Conservation (phyloP, 2,329 filamentous ascomycete species). For the Conoideocrella luteorostrata region DNA sequence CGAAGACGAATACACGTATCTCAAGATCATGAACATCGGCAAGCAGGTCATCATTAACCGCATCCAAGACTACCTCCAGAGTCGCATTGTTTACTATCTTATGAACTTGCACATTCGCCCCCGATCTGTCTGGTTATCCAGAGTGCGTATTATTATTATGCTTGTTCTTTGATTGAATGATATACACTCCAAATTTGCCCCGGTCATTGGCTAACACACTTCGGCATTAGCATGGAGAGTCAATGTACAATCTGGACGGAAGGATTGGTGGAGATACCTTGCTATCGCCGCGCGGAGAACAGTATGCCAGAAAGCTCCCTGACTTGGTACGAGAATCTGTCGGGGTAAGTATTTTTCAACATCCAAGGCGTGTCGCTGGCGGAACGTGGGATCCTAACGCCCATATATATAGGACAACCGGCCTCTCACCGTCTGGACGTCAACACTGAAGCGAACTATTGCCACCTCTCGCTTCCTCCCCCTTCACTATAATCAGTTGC, state of each 20-base stretch:
- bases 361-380: not conserved
- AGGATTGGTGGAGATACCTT: conserved; percentile 89
- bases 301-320: conserved; percentile 80
- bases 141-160: conserved; percentile 48
- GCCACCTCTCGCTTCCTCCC: conserved; percentile 82
- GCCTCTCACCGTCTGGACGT: conserved; percentile 57
- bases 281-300: conserved; percentile 77
- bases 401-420: conserved; percentile 45
- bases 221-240: conserved; percentile 74
- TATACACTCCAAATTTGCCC: too few species aligned
- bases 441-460: conserved; percentile 71
- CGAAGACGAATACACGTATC: conserved; percentile 82
- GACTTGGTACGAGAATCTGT: conserved; percentile 80
- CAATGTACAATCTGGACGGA: conserved; percentile 81
- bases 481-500: conserved; percentile 79
- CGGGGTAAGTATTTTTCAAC: conserved; percentile 53
- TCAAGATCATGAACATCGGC: conserved; percentile 95
- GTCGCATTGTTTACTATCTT: conserved; percentile 92
- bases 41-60: conserved; percentile 97
- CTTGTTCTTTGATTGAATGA: too few species aligned
- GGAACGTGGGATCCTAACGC: too few species aligned
- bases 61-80: conserved; percentile 94
- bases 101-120: conserved; percentile 98
- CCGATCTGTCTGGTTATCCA: conserved; percentile 90
- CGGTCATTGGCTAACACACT: too few species aligned